Evolutionary conservation across 1,139 yeast genomes (phyloP).

Genomic region (Lodderomyces margitis): DNA sequence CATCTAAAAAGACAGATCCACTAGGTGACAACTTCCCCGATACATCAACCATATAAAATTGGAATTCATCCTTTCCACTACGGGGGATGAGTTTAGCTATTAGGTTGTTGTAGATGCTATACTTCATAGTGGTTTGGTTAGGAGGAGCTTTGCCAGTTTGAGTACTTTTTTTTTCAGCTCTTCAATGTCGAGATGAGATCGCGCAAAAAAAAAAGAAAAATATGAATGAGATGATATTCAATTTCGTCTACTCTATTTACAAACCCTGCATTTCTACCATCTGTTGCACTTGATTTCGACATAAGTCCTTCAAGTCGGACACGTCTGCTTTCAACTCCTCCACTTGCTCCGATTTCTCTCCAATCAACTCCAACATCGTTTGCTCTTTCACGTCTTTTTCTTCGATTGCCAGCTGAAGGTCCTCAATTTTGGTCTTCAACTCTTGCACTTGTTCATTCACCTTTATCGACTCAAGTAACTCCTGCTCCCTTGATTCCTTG

Average conservation of each 20-base stretch:
- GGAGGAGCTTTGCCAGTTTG: not conserved
- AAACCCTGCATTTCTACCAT: slow-evolving; percentile 63
- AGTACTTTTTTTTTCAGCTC: slow-evolving; percentile 6
- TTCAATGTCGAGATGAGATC: slow-evolving; percentile 6
- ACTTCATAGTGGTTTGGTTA: not conserved
- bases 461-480: slow-evolving; percentile 46
- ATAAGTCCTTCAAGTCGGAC: slow-evolving; percentile 77
- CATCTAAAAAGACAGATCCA: slow-evolving; percentile 14
- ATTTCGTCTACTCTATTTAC: slow-evolving; percentile 1
- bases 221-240: too few relatives aligned
- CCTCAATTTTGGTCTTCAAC: slow-evolving; percentile 34
- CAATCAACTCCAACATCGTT: slow-evolving; percentile 70
- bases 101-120: slow-evolving; percentile 7
- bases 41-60: slow-evolving; percentile 23
- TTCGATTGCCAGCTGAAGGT: slow-evolving; percentile 35
- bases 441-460: slow-evolving; percentile 49
- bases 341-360: slow-evolving; percentile 85
- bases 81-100: slow-evolving; percentile 20
- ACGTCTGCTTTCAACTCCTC: slow-evolving; percentile 89
- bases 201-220: too few relatives aligned
- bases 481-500: slow-evolving; percentile 66
- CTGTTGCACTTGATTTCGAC: slow-evolving; percentile 82
- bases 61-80: slow-evolving; percentile 36
- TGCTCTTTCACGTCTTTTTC: slow-evolving; percentile 47
- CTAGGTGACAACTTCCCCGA: slow-evolving; percentile 6